Conservation (phyloP, 2,329 filamentous ascomycete species). For the Sclerotinia trifoliorum region DNA sequence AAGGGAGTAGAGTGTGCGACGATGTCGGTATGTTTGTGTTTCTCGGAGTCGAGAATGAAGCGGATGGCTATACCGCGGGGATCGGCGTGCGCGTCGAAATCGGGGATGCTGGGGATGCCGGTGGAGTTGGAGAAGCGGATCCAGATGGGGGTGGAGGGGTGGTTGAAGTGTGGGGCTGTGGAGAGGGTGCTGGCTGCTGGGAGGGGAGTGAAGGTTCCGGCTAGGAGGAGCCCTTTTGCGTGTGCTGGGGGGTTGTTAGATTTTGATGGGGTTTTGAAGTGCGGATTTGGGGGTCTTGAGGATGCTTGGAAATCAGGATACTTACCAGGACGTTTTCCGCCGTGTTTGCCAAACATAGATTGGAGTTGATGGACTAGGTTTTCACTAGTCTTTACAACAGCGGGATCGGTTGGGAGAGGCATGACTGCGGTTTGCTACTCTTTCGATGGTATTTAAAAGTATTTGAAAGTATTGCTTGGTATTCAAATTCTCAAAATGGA, state of each 20-base stretch:
- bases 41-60: constrained; percentile 45
- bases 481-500: background rate
- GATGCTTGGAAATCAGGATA: background rate
- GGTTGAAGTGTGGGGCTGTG: constrained; percentile 49
- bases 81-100: constrained; percentile 48
- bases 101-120: constrained; percentile 51
- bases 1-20: constrained; percentile 51
- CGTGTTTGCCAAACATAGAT: constrained; percentile 20
- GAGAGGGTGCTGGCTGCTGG: constrained; percentile 46
- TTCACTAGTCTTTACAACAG: constrained; percentile 18
- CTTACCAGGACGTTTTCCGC: constrained; percentile 18
- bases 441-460: background rate
- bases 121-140: constrained; percentile 53
- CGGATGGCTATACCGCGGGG: constrained; percentile 51
- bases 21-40: constrained; percentile 54
- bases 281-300: background rate
- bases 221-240: constrained; percentile 52
- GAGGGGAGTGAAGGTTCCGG: constrained; percentile 53
- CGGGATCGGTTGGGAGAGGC: constrained; percentile 22
- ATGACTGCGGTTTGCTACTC: background rate
- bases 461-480: background rate
- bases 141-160: constrained; percentile 45
- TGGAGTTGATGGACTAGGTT: constrained; percentile 7
- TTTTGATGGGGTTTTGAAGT: background rate
- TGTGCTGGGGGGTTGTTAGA: constrained; percentile 42